Evolutionary conservation across 1,139 yeast genomes (phyloP), one percentile per base, ranked within the genome.

Genomic region (Hyphopichia wangnamkhiaoensis): DNA sequence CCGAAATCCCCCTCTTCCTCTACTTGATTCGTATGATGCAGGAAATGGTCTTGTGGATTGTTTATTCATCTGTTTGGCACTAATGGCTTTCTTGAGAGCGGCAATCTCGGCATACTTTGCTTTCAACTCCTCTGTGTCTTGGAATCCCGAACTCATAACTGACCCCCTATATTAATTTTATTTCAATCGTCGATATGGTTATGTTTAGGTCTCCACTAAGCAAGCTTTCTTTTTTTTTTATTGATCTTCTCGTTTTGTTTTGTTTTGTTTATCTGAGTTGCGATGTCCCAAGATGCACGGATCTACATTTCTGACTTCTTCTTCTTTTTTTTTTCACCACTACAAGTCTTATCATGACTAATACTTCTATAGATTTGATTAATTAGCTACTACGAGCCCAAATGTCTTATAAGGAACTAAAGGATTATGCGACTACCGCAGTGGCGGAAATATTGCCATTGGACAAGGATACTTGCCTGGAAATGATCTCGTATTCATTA

Each of bases 401-500:
- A 5, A 35, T 35, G 37, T 15, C 23, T 9, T 35, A 35, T 24
- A 17, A 20, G n/a, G 29, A 29, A 13, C 29, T 35, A 10, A 28
- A 17, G 23, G 57, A 43, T 54, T 71, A 59, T 48, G 69, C 71
- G 2, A 48, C 56, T 4, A 50, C 54, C 25, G 65, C 66, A 3
- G 57, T 74, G 4, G 58, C 58, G 4, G 56, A 65, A 23, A 61
- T 80, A 1, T 48, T 80, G 16, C 84, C 84, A 0, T 54, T 80
- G 50, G 66, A 61, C 36, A 46, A 49, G 9, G 62, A 57, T 20
- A 44, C 60, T 20, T 58, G 62, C 34, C 43, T 39, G 30, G 59
- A 79, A 48, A 69, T 79, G 63, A 61, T 79, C 4, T 73, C 71
- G 8, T 77, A 77, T 48, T 73, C 80, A 0, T 52, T 73, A 12